These are phyloP conservation scores for Silene noctiflora DNA, from an alignment of 179 eudicot species.

Conservation along the genomic window DNA sequence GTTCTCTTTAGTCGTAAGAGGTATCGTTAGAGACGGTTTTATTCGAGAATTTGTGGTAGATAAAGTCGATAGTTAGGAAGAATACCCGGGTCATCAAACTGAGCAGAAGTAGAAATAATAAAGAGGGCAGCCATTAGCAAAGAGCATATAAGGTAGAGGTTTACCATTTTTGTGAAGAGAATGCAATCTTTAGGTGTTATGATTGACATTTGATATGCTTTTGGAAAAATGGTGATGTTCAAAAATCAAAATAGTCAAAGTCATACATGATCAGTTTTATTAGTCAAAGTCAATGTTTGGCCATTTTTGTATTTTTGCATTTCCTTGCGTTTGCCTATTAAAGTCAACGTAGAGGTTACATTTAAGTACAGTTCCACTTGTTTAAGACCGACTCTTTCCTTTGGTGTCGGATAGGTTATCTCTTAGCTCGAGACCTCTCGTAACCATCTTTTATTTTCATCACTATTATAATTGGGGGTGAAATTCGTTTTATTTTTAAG, in stretches of 20 bases:
- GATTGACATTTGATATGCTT: neutral
- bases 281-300: neutral
- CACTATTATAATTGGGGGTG: too few species aligned
- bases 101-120: neutral
- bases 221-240: neutral
- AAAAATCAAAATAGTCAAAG: neutral
- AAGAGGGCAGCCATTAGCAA: conserved; percentile 16
- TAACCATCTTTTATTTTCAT: too few species aligned
- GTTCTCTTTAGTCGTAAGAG: too few species aligned
- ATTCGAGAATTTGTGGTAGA: neutral
- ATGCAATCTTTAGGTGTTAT: neutral
- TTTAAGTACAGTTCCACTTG: too few species aligned
- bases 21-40: neutral
- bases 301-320: neutral
- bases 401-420: too few species aligned
- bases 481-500: too few species aligned
- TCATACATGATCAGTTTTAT: neutral
- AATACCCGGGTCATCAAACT: conserved; percentile 12
- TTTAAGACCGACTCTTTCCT: too few species aligned
- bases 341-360: neutral
- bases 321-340: neutral
- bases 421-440: too few species aligned
- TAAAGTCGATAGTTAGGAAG: neutral
- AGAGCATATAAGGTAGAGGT: conserved; percentile 23
- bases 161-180: conserved; percentile 5